Evolutionary conservation across 768 basidiomycete genomes (phyloP).

Genomic region (Phaffia tasmanica): DNA sequence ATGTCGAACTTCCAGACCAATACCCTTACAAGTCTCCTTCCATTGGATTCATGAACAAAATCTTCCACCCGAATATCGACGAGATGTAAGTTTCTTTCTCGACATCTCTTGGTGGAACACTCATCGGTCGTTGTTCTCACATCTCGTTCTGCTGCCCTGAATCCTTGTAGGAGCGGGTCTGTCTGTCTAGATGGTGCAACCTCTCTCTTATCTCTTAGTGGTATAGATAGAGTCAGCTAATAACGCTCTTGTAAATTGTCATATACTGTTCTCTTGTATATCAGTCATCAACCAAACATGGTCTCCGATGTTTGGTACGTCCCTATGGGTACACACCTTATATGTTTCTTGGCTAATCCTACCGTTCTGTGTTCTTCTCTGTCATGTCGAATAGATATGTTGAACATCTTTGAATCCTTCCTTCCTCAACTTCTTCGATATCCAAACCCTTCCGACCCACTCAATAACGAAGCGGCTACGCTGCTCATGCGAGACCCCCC

Average conservation of each 20-base stretch:
- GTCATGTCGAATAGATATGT: conserved; percentile 59
- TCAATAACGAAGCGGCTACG: conserved; percentile 96
- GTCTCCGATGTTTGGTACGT: conserved; percentile 98
- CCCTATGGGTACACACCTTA: neutral
- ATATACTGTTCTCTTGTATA: neutral
- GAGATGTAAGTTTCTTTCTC: conserved; percentile 60
- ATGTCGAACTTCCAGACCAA: conserved; percentile 95
- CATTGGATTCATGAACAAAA: conserved; percentile 99
- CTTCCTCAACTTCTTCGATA: conserved; percentile 92
- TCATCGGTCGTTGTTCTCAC: neutral
- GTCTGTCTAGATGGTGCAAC: conserved; percentile 72
- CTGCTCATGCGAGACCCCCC: conserved; percentile 95
- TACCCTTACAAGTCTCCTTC: conserved; percentile 98
- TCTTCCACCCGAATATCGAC: conserved; percentile 99
- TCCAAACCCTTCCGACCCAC: conserved; percentile 94
- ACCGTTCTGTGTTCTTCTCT: neutral
- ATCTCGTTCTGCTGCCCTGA: conserved; percentile 11
- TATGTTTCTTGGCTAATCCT: neutral
- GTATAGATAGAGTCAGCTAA: neutral
- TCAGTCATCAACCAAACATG: conserved; percentile 48
- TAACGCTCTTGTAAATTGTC: neutral
- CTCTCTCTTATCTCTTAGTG: neutral
- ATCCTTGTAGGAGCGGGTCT: conserved; percentile 66
- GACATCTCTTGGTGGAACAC: neutral
- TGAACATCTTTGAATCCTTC: conserved; percentile 98